phyloP scores from a whole-genome alignment of 2,329 filamentous ascomycete genomes.

The Knufia fluminis region DNA sequence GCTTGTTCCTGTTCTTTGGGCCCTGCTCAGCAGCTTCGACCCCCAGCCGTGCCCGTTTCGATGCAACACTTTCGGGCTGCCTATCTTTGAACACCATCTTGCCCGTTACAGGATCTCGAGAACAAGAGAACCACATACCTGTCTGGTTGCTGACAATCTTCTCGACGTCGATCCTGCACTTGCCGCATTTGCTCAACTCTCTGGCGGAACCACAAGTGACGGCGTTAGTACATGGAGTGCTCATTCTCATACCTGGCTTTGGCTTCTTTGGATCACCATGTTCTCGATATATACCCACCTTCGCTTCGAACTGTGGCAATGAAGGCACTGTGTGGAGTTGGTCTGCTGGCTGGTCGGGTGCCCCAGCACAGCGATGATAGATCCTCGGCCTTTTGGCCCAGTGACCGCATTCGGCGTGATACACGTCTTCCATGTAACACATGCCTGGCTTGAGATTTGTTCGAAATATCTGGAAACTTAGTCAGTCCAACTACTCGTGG shows the following conservation, averaged over 20 bases:
- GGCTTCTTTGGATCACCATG: conserved; percentile 10
- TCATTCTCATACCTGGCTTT: conserved; percentile 8
- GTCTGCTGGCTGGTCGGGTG: neutral
- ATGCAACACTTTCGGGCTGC: neutral
- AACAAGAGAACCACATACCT: conserved; percentile 6
- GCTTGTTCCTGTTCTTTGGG: neutral
- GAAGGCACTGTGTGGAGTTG: neutral
- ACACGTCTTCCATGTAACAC: conserved; percentile 19
- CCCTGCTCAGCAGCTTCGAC: neutral
- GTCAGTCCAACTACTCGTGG: conserved; percentile 8
- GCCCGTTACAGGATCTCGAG: neutral
- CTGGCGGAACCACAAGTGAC: neutral
- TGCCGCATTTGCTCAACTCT: neutral
- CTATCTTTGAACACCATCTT: neutral
- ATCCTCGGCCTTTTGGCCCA: conserved; percentile 13
- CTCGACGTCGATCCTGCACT: conserved; percentile 1
- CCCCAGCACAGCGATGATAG: conserved; percentile 13
- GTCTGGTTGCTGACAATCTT: conserved; percentile 2
- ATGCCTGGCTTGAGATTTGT: conserved; percentile 9
- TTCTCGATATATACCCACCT: conserved; percentile 10
- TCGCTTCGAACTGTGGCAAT: neutral
- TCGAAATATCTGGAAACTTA: conserved; percentile 2
- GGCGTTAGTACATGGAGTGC: neutral
- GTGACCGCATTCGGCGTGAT: conserved; percentile 14
- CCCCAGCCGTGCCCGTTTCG: neutral